Conservation (phyloP, 306 rosid genomes). For the Alnus glutinosa region DNA sequence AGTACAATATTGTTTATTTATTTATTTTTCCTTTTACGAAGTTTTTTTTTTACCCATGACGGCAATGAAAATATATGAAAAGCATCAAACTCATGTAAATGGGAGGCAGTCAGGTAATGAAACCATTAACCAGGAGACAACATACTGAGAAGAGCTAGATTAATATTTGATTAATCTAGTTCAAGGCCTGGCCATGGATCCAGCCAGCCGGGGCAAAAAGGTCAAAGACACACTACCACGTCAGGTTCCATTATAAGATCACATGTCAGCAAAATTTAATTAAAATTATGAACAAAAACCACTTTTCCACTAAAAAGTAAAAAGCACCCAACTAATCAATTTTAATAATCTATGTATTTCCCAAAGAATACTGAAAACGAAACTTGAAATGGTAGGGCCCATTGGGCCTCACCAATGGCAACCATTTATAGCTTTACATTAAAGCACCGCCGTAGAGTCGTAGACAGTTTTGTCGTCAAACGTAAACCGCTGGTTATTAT, state of each 20-base stretch:
- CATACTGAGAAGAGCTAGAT: no score
- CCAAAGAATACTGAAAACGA: not conserved
- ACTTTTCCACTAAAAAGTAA: not conserved
- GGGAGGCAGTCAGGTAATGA: no score
- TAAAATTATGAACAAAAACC: not conserved
- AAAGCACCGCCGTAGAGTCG: not conserved
- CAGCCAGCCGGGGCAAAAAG: not conserved
- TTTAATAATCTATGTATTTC: no score
- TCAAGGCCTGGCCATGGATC: not conserved
- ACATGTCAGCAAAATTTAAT: not conserved
- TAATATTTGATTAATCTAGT: no score
- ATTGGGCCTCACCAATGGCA: not conserved
- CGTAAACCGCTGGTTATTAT: not conserved
- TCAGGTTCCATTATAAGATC: not conserved
- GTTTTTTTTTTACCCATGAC: no score
- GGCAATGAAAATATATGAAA: not conserved
- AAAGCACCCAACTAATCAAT: not conserved
- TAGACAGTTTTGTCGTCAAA: slow-evolving; percentile 4
- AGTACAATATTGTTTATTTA: no score
- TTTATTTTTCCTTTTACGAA: no score
- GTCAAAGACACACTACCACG: not conserved
- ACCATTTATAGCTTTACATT: not conserved
- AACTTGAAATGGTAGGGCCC: not conserved
- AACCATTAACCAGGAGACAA: no score
- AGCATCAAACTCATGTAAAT: no score